Base-by-base conservation (phyloP, 169 alveolate genomes). In the Condylostoma magnum region DNA sequence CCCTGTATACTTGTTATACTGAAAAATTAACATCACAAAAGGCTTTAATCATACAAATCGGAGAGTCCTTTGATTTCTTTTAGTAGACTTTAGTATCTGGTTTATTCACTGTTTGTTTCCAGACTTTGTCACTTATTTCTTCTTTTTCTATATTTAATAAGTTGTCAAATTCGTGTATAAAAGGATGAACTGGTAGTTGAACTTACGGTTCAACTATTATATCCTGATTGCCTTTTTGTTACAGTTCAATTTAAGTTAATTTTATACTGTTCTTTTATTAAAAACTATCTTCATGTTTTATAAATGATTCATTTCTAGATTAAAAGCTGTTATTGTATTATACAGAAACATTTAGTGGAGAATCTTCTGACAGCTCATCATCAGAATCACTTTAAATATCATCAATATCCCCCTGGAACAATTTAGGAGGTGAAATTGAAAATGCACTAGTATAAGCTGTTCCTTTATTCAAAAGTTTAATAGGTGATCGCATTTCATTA, bases 41-140 rank as follows among this genome's bases (percentile, higher is more conserved):
- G 4, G 92, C 87, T 78, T 83, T 89, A 6, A 89, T 66, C 70
- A 89, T 56, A 18, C 86, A 83, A 3, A 89, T 69, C 2, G 89
- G 90, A 31, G 72, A 34, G 3, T 84, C 86, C 46, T 76, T 84
- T n/a, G 55, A 70, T 71, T 36, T 73, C 67, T 66, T 79, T 77
- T 80, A 82, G 71, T 79, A 86, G 12, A 79, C 84, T 67, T 46
- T 25, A 2, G 66, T 48, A 3, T 36, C 66, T 27, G 76, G 65
- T 36, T 48, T 67, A 8, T 67, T 51, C 12, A 67, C 76, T 12
- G 50, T 65, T 25, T 28, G 46, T 47, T 46, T 44, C 66, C 76
- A 67, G 18, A 50, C 15, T 50, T 67, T 67, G 8, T 50, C 76
- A 28, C 25, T 18, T 18, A 18, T 22, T 18, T 41, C 52, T 30